These are phyloP conservation scores for Eucalyptus curtisii DNA, from an alignment of 345 rosid species.

Conservation along the genomic window DNA sequence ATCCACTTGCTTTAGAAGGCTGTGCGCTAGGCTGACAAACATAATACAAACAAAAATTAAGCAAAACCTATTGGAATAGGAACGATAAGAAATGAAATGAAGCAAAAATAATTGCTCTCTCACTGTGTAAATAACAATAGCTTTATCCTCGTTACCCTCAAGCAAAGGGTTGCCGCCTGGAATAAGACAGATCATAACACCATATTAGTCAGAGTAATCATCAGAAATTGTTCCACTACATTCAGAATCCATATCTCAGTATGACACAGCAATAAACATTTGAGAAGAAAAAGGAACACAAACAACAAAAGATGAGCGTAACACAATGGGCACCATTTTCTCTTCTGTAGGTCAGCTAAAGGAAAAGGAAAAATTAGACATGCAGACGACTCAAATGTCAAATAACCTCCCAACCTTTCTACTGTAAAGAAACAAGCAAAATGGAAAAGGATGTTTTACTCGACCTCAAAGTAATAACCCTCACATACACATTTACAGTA, in stretches of 20 bases:
- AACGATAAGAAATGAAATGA: neutral
- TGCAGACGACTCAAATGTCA: neutral
- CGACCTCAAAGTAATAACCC: neutral
- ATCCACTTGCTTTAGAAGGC: conserved; percentile 42
- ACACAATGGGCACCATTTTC: neutral
- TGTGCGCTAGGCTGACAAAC: conserved; percentile 57
- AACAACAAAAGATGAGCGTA: neutral
- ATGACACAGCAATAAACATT: neutral
- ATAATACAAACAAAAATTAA: neutral
- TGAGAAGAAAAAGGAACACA: neutral
- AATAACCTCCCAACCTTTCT: neutral
- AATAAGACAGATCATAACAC: neutral
- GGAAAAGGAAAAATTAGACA: neutral
- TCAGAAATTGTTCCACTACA: neutral
- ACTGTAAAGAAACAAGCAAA: neutral
- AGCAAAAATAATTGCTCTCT: neutral
- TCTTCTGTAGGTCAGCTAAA: neutral
- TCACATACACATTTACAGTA: conserved; percentile 4
- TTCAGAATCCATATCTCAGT: neutral
- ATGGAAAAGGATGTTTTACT: neutral
- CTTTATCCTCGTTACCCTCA: conserved; percentile 63
- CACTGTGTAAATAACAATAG: conserved; percentile 83
- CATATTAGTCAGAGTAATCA: neutral
- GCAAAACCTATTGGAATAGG: neutral
- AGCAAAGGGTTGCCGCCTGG: conserved; percentile 36